phyloP scores from a whole-genome alignment of 331 rosid genomes.

The Erythrophleum ivorense region DNA sequence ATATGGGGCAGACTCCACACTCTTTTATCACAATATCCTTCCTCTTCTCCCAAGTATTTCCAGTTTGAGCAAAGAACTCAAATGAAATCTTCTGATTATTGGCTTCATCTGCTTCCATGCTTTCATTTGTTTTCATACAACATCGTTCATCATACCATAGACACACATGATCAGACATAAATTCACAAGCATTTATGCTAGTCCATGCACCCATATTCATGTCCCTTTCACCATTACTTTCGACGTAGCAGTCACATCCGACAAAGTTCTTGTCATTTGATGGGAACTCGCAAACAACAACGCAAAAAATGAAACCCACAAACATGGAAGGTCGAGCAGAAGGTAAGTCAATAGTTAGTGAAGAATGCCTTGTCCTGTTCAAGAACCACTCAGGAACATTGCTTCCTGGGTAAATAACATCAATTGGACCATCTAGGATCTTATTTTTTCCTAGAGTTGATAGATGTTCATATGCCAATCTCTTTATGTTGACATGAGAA shows the following conservation, averaged over 20 bases:
- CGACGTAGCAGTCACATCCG: slow-evolving; percentile 44
- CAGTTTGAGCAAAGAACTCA: slow-evolving; percentile 48
- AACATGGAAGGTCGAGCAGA: slow-evolving; percentile 27
- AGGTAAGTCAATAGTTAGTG: slow-evolving; percentile 39
- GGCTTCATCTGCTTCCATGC: slow-evolving; percentile 7
- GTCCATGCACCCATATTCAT: slow-evolving; percentile 16
- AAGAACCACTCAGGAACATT: slow-evolving; percentile 47
- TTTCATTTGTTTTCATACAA: slow-evolving; percentile 10
- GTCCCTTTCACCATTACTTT: slow-evolving; percentile 1
- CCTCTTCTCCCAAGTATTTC: slow-evolving; percentile 23
- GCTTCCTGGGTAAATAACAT: slow-evolving; percentile 42
- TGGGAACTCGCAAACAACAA: slow-evolving; percentile 15
- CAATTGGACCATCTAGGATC: slow-evolving; percentile 32
- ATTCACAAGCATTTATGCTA: slow-evolving; percentile 1
- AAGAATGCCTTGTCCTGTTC: slow-evolving; percentile 18
- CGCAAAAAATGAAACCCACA: slow-evolving; percentile 43
- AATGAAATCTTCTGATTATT: slow-evolving; percentile 36
- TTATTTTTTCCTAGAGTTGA: slow-evolving; percentile 29
- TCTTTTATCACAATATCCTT: slow-evolving; percentile 13
- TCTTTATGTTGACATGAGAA: slow-evolving; percentile 41
- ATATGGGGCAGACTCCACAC: slow-evolving; percentile 14
- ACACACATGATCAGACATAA: slow-evolving; percentile 18
- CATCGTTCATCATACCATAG: slow-evolving; percentile 31
- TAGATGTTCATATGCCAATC: slow-evolving; percentile 31
- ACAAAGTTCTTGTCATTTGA: slow-evolving; percentile 9